Conservation (phyloP, 768 basidiomycete genomes). For the Termitomyces sp. region DNA sequence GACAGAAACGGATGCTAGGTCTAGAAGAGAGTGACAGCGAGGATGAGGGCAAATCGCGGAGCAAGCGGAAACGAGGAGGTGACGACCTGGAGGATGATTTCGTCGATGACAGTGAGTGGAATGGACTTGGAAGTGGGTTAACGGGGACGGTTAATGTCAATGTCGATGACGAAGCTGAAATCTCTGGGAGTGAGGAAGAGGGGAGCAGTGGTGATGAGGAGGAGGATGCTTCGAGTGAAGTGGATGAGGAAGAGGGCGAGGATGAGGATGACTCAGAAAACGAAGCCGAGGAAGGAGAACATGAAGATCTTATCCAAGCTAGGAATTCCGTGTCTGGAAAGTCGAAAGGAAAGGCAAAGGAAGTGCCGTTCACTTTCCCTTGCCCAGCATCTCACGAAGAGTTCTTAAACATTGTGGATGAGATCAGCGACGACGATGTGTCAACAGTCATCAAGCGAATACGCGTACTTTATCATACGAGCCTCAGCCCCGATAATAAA, state of each 20-base stretch:
- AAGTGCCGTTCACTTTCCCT: slow-evolving; percentile 89
- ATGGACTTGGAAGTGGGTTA: slow-evolving; percentile 36
- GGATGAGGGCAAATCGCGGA: slow-evolving; percentile 37
- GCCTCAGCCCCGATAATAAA: slow-evolving; percentile 88
- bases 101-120: slow-evolving; percentile 34
- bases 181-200: slow-evolving; percentile 28
- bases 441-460: slow-evolving; percentile 86
- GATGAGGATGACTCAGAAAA: slow-evolving; percentile 29
- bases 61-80: slow-evolving; percentile 59
- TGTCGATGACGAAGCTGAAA: slow-evolving; percentile 32
- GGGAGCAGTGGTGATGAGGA: slow-evolving; percentile 34
- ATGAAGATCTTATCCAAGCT: slow-evolving; percentile 34
- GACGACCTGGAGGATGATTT: slow-evolving; percentile 96
- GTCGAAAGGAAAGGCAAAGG: slow-evolving; percentile 35
- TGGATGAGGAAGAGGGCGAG: slow-evolving; percentile 30
- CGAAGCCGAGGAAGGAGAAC: slow-evolving; percentile 35
- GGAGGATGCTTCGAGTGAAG: slow-evolving; percentile 13
- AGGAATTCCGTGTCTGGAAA: slow-evolving; percentile 12
- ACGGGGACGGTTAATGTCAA: slow-evolving; percentile 22
- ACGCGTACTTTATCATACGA: slow-evolving; percentile 86
- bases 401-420: slow-evolving; percentile 77
- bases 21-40: slow-evolving; percentile 64
- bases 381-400: slow-evolving; percentile 87
- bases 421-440: slow-evolving; percentile 65
- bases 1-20: slow-evolving; percentile 83